A percentile compares a stretch with the other conserved stretches of the same genome.
Evolutionary conservation across 2,329 filamentous ascomycete species (phyloP).

Genomic region (Zymoseptoria brevis): DNA sequence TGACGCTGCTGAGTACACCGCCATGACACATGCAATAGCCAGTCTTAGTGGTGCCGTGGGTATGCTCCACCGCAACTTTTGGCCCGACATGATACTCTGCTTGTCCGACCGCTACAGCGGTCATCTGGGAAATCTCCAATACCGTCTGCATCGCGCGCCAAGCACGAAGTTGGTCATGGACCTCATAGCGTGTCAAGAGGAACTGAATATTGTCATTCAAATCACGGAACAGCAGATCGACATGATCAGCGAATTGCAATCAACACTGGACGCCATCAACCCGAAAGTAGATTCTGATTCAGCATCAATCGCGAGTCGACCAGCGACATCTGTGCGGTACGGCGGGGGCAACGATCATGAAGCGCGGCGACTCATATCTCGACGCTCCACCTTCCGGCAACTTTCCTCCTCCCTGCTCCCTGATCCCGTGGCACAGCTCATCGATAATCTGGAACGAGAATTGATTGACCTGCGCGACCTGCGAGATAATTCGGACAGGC

Average conservation of each 20-base stretch:
- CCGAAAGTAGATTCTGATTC: neutral
- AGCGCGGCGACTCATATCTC: constrained; percentile 13
- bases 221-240: constrained; percentile 37
- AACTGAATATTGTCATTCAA: constrained; percentile 39
- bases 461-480: constrained; percentile 34
- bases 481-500: constrained; percentile 36
- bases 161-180: constrained; percentile 40
- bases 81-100: constrained; percentile 36
- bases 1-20: constrained; percentile 31
- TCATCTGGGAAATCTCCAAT: constrained; percentile 37
- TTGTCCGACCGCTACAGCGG: constrained; percentile 37
- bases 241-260: constrained; percentile 28
- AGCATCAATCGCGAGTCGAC: constrained; percentile 1
- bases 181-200: constrained; percentile 37
- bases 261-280: constrained; percentile 1
- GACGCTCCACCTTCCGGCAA: constrained; percentile 32
- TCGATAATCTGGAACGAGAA: constrained; percentile 36
- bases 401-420: constrained; percentile 31
- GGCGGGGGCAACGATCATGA: constrained; percentile 8
- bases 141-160: constrained; percentile 34
- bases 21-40: constrained; percentile 32
- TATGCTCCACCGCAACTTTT: constrained; percentile 38
- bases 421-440: constrained; percentile 32
- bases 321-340: neutral
- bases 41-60: constrained; percentile 35